These are phyloP conservation scores for Sedum album DNA, from an alignment of 164 flowering plant genomes.

Conservation along the genomic window DNA sequence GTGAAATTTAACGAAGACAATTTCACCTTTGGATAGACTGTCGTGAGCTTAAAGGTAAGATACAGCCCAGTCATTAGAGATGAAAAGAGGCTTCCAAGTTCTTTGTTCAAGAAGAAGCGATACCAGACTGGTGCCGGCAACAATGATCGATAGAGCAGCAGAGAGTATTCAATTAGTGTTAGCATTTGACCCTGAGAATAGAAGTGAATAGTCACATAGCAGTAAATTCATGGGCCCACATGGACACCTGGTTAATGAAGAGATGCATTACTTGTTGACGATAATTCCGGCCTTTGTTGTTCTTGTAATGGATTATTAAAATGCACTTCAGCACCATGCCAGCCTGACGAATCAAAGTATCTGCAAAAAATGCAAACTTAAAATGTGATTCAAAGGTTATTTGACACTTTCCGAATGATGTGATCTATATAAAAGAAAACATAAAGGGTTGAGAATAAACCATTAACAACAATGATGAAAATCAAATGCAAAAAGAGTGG, in stretches of 20 bases:
- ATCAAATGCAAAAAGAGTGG: slow-evolving; percentile 98
- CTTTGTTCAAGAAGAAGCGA: slow-evolving; percentile 95
- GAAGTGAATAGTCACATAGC: neutral
- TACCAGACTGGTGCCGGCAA: slow-evolving; percentile 99
- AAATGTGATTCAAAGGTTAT: neutral
- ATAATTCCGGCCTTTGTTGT: slow-evolving; percentile 80
- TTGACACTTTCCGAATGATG: neutral
- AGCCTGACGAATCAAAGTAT: slow-evolving; percentile 88
- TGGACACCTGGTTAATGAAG: too few species aligned
- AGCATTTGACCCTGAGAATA: slow-evolving; percentile 85
- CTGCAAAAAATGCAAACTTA: slow-evolving; percentile 23
- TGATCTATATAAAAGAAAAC: neutral
- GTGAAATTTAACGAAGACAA: neutral
- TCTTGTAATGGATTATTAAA: slow-evolving; percentile 76
- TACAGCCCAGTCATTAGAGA: slow-evolving; percentile 93
- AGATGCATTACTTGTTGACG: slow-evolving; percentile 67
- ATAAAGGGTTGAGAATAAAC: slow-evolving; percentile 22
- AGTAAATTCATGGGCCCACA: neutral
- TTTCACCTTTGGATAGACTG: slow-evolving; percentile 90
- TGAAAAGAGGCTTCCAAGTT: slow-evolving; percentile 97
- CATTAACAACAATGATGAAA: slow-evolving; percentile 91
- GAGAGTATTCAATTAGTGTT: slow-evolving; percentile 81
- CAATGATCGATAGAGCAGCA: slow-evolving; percentile 86
- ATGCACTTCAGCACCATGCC: slow-evolving; percentile 76
- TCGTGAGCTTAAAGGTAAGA: slow-evolving; percentile 92